These are phyloP conservation scores for Purpureocillium lavendulum DNA, from an alignment of 2,329 filamentous ascomycete species.

Conservation along the genomic window DNA sequence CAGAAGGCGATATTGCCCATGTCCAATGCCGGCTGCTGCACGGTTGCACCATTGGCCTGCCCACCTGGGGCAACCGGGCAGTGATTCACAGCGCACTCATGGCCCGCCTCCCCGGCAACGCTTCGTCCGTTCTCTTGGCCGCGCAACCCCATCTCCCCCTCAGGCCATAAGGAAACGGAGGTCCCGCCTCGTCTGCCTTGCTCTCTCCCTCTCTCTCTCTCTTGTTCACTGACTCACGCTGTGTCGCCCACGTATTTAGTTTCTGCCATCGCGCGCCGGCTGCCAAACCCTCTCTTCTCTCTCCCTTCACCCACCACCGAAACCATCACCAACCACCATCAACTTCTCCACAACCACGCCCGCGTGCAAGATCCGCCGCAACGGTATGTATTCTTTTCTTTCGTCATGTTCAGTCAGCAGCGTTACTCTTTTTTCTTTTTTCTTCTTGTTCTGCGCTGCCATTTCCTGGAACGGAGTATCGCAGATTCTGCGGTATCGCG, in stretches of 20 bases:
- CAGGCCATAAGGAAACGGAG: constrained; percentile 1
- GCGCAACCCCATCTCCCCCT: background rate
- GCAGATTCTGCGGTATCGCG: constrained; percentile 1
- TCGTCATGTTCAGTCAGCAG: background rate
- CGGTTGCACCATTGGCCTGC: too few relatives aligned
- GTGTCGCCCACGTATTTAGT: background rate
- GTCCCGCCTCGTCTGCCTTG: too few relatives aligned
- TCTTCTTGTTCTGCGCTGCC: background rate
- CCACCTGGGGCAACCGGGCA: too few relatives aligned
- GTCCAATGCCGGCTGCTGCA: too few relatives aligned
- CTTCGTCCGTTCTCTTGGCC: too few relatives aligned
- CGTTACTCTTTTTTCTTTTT: too few relatives aligned
- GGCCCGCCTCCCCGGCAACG: too few relatives aligned
- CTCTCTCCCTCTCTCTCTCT: too few relatives aligned
- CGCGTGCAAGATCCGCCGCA: background rate
- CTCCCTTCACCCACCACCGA: background rate
- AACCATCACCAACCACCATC: too few relatives aligned
- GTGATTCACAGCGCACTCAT: too few relatives aligned
- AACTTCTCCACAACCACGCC: background rate
- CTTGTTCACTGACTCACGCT: too few relatives aligned
- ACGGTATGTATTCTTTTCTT: background rate
- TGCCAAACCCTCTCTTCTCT: background rate
- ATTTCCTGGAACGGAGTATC: constrained; percentile 2
- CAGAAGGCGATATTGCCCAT: too few relatives aligned
- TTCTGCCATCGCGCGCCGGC: background rate